Base-by-base conservation (phyloP, 805 yeast species). In the Dipodascus geniculatus region DNA sequence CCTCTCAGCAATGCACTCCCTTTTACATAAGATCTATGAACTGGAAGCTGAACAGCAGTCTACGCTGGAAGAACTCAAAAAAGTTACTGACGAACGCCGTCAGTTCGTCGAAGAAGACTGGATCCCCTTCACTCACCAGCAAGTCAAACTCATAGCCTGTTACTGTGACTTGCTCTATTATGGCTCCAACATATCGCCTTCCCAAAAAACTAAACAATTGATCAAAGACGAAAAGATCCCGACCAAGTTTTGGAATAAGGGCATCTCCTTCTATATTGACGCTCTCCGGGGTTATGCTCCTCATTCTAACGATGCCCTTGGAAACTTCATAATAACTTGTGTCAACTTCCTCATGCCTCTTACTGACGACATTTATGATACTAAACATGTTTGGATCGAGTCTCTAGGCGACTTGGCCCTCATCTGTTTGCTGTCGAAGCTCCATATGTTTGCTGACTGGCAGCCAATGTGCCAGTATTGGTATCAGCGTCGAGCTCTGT, bases 401-500 rank as follows among this genome's bases (percentile, higher is more conserved):
- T 84, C 88, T 63, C 68, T 87, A 51, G 96, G 95, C 35, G 96
- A 87, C 65, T 70, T 87, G 58, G 83, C 91, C 35, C 20, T 38
- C 6, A 38, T 38, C 4, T 38, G 44, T 38, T 16, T 38, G 6
- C 19, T 38, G 17, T 38, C 44, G 8, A 71, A 95, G 63, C 86
- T 87, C 89, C 91, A 95, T 9, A 86, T 87, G 60, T 93, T 95
- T 0, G 85, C 86, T 58, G 95, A 87, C 66, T 87, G 96, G 96
- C 85, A 86, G 65, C 67, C 82, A 19, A 78, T 87, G 54, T 84
- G 95, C 1, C 89, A 85, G 65, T 80, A 81, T 65, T 87, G 96
- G 96, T 87, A 87, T 62, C 74, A 79, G 23, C 74, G 80, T 23
- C 82, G 95, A 2, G 78, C 85, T 79, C 78, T 79, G 59, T 78